Evolutionary conservation across 2,329 filamentous ascomycete genomes (phyloP), one percentile per base, ranked within the genome.

Genomic region (Geosmithia putterillii): DNA sequence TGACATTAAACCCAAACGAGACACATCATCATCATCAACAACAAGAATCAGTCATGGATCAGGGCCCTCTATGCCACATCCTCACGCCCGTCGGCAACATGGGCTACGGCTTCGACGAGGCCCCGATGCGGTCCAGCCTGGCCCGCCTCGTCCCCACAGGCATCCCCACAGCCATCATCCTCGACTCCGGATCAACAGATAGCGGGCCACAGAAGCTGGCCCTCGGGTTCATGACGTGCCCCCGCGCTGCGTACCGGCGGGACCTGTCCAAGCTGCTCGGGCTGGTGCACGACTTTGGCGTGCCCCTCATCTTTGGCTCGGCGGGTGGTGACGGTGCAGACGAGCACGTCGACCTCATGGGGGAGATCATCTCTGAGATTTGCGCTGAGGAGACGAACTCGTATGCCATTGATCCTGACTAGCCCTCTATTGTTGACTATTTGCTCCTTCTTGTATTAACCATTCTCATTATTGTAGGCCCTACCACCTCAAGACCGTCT

Each of bases 71-170:
- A 19, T 64, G 63, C 46, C 55, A 62, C 9, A 67, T 72, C 38
- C 48, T 71, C 2, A 66, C 69, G 0, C 68, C 69, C 0, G 62
- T 69, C 14, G 69, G 65, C 23, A 71, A 70, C 65, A 52, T 73
- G 7, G 69, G 70, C 5, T 73, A 70, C 45, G 69, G 70, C 21
- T 64, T 70, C 40, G 52, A 65, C 42, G 57, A 61, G 23, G 47
- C 49, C 1, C 53, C 60, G 19, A 59, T 51, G 0, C 38, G 44
- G 0, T 19, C 45, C 1, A 54, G 54, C 3, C 51, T 65, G 1
- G 46, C 51, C 1, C 41, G 23, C 0, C 51, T 63, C 3, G 50
- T 54, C 1, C 43, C 54, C 14, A 60, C 44, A 1, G 54, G 53
- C 0, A 46, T 53, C 0, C 61, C 62, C 0, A 57, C 57, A 0